Base-by-base conservation (phyloP, 805 yeast genomes). In the Komagataella phaffii region DNA sequence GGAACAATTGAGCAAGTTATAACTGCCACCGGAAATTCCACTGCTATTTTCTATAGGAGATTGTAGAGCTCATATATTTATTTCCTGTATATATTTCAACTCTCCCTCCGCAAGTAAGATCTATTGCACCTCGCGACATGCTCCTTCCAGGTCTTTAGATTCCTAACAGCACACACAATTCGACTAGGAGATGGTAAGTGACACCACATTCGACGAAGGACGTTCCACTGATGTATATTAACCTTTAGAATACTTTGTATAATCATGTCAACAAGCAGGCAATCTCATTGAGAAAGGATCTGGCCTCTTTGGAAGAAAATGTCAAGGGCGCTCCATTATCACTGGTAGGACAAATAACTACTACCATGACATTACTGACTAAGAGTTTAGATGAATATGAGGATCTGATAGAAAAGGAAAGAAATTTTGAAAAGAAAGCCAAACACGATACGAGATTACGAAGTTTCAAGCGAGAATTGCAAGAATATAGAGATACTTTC, bases 241-340 rank as follows among this genome's bases (percentile, higher is more conserved):
- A 45, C 19, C 51, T 23, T 44, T 50, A 75, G 98, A 90, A 89
- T 68, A 82, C 96, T 24, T 72, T 90, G 50, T 88, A 84, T 69
- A 91, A 88, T 68, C 95, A 88, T 65, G 96, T 96, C 7, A 74
- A 85, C 51, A 88, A 88, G 65, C 96, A 90, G 66, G 79, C 88
- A 30, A 87, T 80, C 59, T 73, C 81, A 24, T 68, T 91, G 50
- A 77, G 81, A 53, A 77, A 77, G 54, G 96, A 89, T 58, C 67
- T 91, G 49, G 72, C 76, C 17, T 66, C 71, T 50, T 83, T 91
- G 57, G 90, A 83, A 60, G 69, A 73, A 48, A 79, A 83, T 54
- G 73, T 87, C 7, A 73, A 79, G 14, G 74, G 81, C 3, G 77
- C 95, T 1, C 93, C 95, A 18, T 69, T 86, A 52, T 81, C 96